Conservation (phyloP, 306 rosid species). For the Cicer yamashitae region DNA sequence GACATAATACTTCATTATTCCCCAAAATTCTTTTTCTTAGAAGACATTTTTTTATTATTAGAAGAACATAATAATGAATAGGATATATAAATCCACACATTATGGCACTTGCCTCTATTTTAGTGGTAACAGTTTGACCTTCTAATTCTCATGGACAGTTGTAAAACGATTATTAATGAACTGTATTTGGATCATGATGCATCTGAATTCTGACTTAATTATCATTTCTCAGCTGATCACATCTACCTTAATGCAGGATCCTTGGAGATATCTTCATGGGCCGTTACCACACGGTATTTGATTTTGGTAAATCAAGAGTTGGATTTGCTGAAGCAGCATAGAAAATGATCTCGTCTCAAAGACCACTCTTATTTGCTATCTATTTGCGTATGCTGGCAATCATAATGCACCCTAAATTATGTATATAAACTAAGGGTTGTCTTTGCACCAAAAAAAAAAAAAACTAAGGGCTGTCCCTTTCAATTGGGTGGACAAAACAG, state of each 20-base stretch:
- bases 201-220: conserved; percentile 20
- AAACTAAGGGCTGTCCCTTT: neutral
- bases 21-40: too few relatives aligned
- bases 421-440: conserved; percentile 8
- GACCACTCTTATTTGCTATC: conserved; percentile 10
- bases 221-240: conserved; percentile 24
- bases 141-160: too few relatives aligned
- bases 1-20: too few relatives aligned
- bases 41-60: too few relatives aligned
- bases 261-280: conserved; percentile 94
- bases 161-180: too few relatives aligned
- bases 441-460: neutral
- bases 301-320: conserved; percentile 68
- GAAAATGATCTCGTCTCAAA: conserved; percentile 31
- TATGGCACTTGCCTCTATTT: neutral
- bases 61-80: too few relatives aligned
- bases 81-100: too few relatives aligned
- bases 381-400: neutral
- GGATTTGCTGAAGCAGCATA: conserved; percentile 92
- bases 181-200: conserved; percentile 2
- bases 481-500: conserved; percentile 1
- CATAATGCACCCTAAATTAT: conserved; percentile 21
- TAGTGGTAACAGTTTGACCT: too few relatives aligned
- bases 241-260: conserved; percentile 62
- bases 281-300: conserved; percentile 90